Evolutionary conservation across 306 rosid species (phyloP), one percentile per base, ranked within the genome.

Genomic region (Fagus sylvatica): DNA sequence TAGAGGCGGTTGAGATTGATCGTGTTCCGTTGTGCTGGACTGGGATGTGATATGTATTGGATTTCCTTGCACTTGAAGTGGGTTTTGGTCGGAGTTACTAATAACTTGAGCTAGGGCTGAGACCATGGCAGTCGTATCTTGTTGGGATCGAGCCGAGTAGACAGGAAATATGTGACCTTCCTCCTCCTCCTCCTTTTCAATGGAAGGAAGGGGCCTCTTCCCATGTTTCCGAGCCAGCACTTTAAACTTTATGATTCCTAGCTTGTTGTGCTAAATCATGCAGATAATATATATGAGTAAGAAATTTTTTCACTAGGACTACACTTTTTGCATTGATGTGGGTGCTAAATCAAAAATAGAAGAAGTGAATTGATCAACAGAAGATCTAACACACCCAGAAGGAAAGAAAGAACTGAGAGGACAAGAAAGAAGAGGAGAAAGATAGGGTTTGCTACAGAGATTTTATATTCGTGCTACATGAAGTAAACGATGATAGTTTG

Each of bases 41-140:
- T 51, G 53, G 57, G 73, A 34, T 33, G 73, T 32, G 17, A 70
- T 39, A 22, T 22, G 28, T 46, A 40, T 62, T 12, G 76, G 80
- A 43, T 75, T 80, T 65, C 60, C 78, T 22, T 83, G 85, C 64
- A 53, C 11, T 1, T 81, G 84, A 74, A 40, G 64, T 28, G 78
- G 61, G 32, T 66, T 56, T 43, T 56, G 17, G 69, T 65, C 46
- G 5, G 32, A 69, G 74, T 89, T 87, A 0, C 87, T 89, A 40
- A 93, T 93, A 59, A 93, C 97, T 82, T 88, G 90, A 53, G 93
- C 73, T 9, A 93, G 87, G 61, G 96, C 93, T 3, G 90, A 90
- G 1, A 93, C 94, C 91, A 93, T 90, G 33, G 81, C 91, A 0
- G 98, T 82, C 88, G 76, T 90, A 69, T 93, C 98, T 73, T 88